These are phyloP conservation scores for Aureobasidium mangrovei DNA, from an alignment of 2,329 filamentous ascomycete species.

Conservation along the genomic window DNA sequence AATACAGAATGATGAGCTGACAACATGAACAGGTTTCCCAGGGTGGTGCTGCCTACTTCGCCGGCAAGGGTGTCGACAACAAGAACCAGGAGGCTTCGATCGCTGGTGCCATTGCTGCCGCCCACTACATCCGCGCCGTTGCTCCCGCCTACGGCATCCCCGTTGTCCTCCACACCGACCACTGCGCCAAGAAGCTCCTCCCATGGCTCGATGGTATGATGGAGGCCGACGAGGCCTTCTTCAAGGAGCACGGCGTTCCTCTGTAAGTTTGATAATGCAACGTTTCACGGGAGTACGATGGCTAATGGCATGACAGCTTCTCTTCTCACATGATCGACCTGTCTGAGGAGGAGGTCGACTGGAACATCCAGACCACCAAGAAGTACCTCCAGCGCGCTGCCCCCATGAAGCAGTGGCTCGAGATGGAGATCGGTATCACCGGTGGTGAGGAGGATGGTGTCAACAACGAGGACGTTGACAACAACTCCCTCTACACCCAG, in stretches of 20 bases:
- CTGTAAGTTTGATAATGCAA: constrained; percentile 35
- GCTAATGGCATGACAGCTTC: constrained; percentile 41
- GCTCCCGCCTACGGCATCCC: constrained; percentile 83
- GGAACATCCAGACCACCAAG: constrained; percentile 86
- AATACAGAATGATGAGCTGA: not conserved
- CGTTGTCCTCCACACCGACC: constrained; percentile 92
- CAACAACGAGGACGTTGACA: constrained; percentile 97
- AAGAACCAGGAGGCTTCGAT: constrained; percentile 80
- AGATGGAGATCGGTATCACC: constrained; percentile 97
- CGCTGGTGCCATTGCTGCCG: constrained; percentile 76
- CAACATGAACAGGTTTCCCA: constrained; percentile 52
- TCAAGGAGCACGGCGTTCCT: constrained; percentile 86
- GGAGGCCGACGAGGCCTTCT: constrained; percentile 87
- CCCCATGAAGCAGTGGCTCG: constrained; percentile 97
- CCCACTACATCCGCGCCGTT: constrained; percentile 85
- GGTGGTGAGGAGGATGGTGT: constrained; percentile 97
- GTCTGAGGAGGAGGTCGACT: constrained; percentile 81
- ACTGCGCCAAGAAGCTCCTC: constrained; percentile 98
- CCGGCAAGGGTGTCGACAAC: constrained; percentile 64
- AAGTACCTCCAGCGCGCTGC: constrained; percentile 89
- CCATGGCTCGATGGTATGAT: constrained; percentile 97
- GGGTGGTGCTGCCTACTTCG: constrained; percentile 66
- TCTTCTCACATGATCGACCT: constrained; percentile 98
- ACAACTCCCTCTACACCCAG: constrained; percentile 95
- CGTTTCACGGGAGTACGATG: not conserved